These are phyloP conservation scores for Dactylellina drechsleri DNA, from an alignment of 2,329 filamentous ascomycete species.

Conservation along the genomic window DNA sequence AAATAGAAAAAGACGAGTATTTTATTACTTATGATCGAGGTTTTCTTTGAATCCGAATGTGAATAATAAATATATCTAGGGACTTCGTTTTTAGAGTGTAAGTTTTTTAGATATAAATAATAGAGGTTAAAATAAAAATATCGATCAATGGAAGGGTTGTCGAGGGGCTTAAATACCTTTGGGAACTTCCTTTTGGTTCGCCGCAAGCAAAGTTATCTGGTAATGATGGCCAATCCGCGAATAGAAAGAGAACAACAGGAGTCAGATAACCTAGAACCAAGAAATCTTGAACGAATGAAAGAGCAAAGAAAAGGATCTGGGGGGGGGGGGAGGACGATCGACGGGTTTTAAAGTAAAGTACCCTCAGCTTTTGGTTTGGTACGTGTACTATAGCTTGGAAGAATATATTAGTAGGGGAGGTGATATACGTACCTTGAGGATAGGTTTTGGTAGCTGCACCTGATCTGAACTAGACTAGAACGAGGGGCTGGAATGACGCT, in stretches of 20 bases:
- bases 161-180: conserved; percentile 39
- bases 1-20: background rate
- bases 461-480: conserved; percentile 29
- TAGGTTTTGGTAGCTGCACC: conserved; percentile 7
- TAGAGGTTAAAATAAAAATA: conserved; percentile 35
- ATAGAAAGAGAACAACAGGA: conserved; percentile 20
- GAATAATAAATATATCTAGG: conserved; percentile 12
- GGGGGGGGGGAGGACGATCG: conserved; percentile 17
- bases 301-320: conserved; percentile 1
- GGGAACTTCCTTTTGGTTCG: background rate
- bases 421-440: background rate
- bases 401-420: too few species aligned
- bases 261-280: conserved; percentile 21
- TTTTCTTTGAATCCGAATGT: background rate
- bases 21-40: conserved; percentile 34
- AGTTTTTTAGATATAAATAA: conserved; percentile 36
- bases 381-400: conserved; percentile 11
- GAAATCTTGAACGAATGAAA: conserved; percentile 17
- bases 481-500: conserved; percentile 34
- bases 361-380: background rate
- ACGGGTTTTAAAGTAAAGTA: background rate
- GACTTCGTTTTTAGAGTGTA: conserved; percentile 6
- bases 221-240: conserved; percentile 15
- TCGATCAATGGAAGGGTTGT: conserved; percentile 21
- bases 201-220: conserved; percentile 16